Percentiles rank a stretch among this genome's conserved stretches.
Conservation (phyloP, 495 filamentous ascomycete genomes). For the Tuber microsphaerosporum region DNA sequence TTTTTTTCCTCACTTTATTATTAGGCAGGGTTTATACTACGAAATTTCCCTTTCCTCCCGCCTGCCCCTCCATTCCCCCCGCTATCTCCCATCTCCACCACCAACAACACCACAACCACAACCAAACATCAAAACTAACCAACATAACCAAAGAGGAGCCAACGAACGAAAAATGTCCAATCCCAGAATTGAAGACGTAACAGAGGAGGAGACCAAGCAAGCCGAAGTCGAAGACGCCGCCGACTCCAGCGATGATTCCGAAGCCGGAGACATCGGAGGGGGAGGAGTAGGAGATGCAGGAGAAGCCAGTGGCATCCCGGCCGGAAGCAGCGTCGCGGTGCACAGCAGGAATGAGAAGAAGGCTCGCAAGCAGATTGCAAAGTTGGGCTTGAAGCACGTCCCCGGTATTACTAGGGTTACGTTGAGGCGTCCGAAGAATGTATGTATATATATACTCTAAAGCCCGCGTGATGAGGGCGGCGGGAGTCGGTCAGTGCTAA, state of each 20-base stretch:
- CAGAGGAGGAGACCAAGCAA: slow-evolving; percentile 81
- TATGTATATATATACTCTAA: slow-evolving; percentile 48
- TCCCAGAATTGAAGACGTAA: slow-evolving; percentile 93
- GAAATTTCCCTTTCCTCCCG: neutral
- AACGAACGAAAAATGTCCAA: slow-evolving; percentile 67
- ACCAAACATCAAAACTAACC: neutral
- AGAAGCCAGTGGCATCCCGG: slow-evolving; percentile 62
- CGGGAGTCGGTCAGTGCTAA: neutral
- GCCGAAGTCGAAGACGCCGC: slow-evolving; percentile 67
- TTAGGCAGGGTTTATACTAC: neutral
- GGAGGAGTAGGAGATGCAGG: slow-evolving; percentile 50
- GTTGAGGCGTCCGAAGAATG: slow-evolving; percentile 94
- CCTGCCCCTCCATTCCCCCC: slow-evolving; percentile 2
- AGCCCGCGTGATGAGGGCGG: slow-evolving; percentile 1
- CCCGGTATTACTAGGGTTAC: slow-evolving; percentile 97
- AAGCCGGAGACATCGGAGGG: slow-evolving; percentile 48
- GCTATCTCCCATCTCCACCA: neutral
- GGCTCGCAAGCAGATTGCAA: slow-evolving; percentile 95
- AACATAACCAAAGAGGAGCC: neutral
- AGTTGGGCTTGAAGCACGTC: slow-evolving; percentile 93
- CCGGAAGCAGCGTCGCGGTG: slow-evolving; percentile 76
- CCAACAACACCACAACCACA: neutral
- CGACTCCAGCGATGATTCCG: slow-evolving; percentile 65
- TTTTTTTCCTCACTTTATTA: neutral
- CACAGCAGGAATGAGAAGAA: slow-evolving; percentile 99